Evolutionary conservation across 176 grass and related monocot species (phyloP).

Genomic region (Pharus latifolius): DNA sequence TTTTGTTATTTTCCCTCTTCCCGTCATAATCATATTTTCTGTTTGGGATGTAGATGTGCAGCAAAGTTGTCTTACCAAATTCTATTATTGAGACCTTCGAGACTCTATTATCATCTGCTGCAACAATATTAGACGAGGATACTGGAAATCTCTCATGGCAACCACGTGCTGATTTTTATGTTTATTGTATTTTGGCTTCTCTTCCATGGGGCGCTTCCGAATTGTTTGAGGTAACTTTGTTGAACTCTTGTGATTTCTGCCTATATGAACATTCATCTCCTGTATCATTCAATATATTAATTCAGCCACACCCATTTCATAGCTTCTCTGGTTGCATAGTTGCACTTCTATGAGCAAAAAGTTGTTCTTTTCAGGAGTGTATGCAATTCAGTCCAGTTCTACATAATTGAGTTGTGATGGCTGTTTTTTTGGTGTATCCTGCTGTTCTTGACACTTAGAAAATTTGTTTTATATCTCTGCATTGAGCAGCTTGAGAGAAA

Average conservation of each 20-base stretch:
- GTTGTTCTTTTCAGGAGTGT: not conserved
- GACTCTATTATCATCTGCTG: constrained; percentile 80
- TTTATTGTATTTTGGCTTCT: constrained; percentile 94
- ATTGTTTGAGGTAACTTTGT: constrained; percentile 75
- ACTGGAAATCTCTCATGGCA: constrained; percentile 88
- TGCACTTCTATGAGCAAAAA: not conserved
- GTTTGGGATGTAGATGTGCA: constrained; percentile 71
- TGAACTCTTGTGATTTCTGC: not conserved
- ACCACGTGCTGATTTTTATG: constrained; percentile 83
- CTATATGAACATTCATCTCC: not conserved
- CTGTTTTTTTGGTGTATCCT: not conserved
- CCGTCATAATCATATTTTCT: not conserved
- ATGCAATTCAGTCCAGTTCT: not conserved
- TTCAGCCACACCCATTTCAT: not conserved
- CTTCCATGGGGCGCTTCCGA: constrained; percentile 92
- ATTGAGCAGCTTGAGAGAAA: not conserved
- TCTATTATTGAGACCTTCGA: constrained; percentile 79
- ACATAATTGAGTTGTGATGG: not conserved
- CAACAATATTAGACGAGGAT: constrained; percentile 78
- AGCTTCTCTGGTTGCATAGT: not conserved
- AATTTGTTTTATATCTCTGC: not conserved
- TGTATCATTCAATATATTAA: not conserved
- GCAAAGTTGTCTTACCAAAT: constrained; percentile 85
- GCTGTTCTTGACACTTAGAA: not conserved
- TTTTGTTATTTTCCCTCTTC: constrained; percentile 4